Percentiles rank a stretch among this genome's conserved stretches.
These are phyloP conservation scores for Ascochyta pisi DNA, from an alignment of 2,329 filamentous ascomycete genomes.

Conservation along the genomic window DNA sequence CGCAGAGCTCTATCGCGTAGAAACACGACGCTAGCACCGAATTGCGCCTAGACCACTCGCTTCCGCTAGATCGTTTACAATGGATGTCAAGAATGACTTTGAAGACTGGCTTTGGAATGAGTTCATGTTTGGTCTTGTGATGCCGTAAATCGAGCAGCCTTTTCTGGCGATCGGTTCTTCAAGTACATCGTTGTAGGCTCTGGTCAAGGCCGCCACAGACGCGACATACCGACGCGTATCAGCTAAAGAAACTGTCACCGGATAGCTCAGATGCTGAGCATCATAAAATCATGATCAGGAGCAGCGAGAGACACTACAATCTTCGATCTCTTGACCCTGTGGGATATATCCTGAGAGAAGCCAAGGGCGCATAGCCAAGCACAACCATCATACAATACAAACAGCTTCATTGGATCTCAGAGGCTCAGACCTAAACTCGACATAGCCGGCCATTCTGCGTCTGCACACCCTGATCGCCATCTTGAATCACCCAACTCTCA, in stretches of 20 bases:
- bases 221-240: neutral
- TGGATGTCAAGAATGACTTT: neutral
- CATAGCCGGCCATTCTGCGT: neutral
- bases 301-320: too few species aligned
- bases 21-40: slow-evolving; percentile 1
- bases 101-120: too few species aligned
- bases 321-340: neutral
- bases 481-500: neutral
- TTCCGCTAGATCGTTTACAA: neutral
- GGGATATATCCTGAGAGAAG: neutral
- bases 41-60: neutral
- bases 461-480: neutral
- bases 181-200: neutral
- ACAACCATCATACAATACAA: too few species aligned
- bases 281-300: neutral
- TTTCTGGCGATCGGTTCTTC: neutral
- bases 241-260: neutral
- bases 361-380: too few species aligned
- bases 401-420: too few species aligned
- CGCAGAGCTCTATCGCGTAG: slow-evolving; percentile 12
- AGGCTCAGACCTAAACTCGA: too few species aligned
- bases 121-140: neutral
- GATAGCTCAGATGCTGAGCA: neutral
- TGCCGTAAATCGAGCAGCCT: neutral
- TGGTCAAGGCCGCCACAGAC: neutral